Evolutionary conservation across 2,329 filamentous ascomycete species (phyloP).

Genomic region (Davidsoniella eucalypti): DNA sequence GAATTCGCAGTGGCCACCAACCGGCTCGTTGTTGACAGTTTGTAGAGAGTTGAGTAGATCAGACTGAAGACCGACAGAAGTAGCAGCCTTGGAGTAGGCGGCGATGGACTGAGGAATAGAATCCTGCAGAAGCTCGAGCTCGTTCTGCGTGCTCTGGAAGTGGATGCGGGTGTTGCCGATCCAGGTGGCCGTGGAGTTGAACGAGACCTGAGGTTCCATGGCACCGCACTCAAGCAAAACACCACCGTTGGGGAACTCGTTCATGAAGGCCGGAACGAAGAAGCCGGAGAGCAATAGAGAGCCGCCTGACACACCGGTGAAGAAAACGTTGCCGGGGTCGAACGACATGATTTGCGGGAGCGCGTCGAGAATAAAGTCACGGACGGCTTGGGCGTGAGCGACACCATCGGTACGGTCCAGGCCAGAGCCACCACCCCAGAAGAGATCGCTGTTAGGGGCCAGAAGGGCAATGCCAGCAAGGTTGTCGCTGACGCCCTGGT

Average conservation of each 20-base stretch:
- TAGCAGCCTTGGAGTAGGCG: constrained; percentile 34
- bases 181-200: constrained; percentile 26
- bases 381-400: constrained; percentile 37
- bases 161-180: constrained; percentile 33
- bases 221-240: constrained; percentile 41
- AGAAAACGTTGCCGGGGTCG: constrained; percentile 34
- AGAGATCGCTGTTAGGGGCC: constrained; percentile 35
- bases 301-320: constrained; percentile 41
- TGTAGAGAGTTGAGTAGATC: constrained; percentile 32
- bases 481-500: constrained; percentile 33
- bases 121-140: constrained; percentile 31
- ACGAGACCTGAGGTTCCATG: constrained; percentile 34
- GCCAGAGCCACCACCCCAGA: constrained; percentile 39
- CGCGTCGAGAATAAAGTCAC: constrained; percentile 36
- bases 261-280: constrained; percentile 39
- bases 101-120: constrained; percentile 32
- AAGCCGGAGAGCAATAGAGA: constrained; percentile 37
- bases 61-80: constrained; percentile 25
- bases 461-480: constrained; percentile 37
- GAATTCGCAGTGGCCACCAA: constrained; percentile 42
- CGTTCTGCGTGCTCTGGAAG: constrained; percentile 37
- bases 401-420: constrained; percentile 37
- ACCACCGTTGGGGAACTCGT: constrained; percentile 31
- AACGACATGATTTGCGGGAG: constrained; percentile 38
- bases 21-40: constrained; percentile 39